Evolutionary conservation across 192 early-diverging fungal genomes (phyloP).

Genomic region (Mortierella alpina): DNA sequence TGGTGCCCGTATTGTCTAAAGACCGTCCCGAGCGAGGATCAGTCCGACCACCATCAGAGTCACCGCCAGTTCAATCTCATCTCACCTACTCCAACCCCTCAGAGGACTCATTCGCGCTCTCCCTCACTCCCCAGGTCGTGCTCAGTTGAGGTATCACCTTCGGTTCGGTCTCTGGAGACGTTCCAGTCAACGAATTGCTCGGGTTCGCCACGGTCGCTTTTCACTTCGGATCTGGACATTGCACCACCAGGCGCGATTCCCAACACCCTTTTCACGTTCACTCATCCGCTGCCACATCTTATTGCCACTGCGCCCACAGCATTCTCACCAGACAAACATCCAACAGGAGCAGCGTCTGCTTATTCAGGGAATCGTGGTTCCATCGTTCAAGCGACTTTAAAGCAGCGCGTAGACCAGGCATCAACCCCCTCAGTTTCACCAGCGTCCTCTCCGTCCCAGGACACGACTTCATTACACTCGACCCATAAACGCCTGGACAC

Average conservation of each 20-base stretch:
- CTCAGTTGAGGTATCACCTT: neutral
- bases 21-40: slow-evolving; percentile 1
- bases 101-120: slow-evolving; percentile 6
- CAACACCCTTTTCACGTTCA: slow-evolving; percentile 18
- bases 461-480: neutral
- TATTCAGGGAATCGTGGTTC: too few relatives aligned
- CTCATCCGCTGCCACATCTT: slow-evolving; percentile 23
- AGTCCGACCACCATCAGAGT: neutral
- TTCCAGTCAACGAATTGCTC: slow-evolving; percentile 3
- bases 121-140: slow-evolving; percentile 2
- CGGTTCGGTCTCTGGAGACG: neutral
- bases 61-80: slow-evolving; percentile 11
- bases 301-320: neutral
- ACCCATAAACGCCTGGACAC: neutral
- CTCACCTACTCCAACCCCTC: slow-evolving; percentile 11
- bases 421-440: slow-evolving; percentile 1
- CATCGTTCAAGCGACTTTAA: too few relatives aligned
- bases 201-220: neutral
- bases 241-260: neutral
- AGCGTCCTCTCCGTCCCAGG: neutral
- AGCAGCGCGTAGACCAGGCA: neutral
- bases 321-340: neutral
- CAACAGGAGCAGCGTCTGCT: neutral
- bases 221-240: slow-evolving; percentile 11
- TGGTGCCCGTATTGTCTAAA: slow-evolving; percentile 35